Evolutionary conservation across 768 basidiomycete species (phyloP), one percentile per base, ranked within the genome.

Genomic region (Exsudoporus frostii): DNA sequence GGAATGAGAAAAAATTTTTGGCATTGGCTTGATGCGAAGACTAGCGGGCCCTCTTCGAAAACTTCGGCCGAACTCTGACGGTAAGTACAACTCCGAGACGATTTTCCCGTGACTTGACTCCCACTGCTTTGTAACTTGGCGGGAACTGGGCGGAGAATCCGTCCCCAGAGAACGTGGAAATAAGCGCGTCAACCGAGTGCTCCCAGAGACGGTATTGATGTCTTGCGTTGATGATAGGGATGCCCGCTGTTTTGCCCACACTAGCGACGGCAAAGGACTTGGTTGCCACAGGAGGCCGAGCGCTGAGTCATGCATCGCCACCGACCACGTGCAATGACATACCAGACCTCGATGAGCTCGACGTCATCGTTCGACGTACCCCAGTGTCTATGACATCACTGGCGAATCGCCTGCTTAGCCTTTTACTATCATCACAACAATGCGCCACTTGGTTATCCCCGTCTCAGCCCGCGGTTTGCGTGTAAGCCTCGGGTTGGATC

Each of bases 351-450:
- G n/a, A n/a, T n/a, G n/a, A n/a, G n/a, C n/a, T n/a, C n/a, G 6
- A 55, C 45, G 43, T 55, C 53, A 55, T 41, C 22, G 1, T 39
- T 38, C 7, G 8, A 27, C 27, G 27, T 27, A 17, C 7, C 3
- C 20, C 39, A 40, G 14, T 40, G 15, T 29, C 22, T 27, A 52
- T 58, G 56, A 58, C 56, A 52, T 58, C 57, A 58, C 29, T n/a
- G 6, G n/a, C 27, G 27, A 29, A 29, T 30, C 9, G 29, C 29
- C 25, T 19, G 24, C 1, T 24, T 4, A 14, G 41, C 10, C 43
- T 11, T n/a, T n/a, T n/a, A n/a, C n/a, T 29, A 39, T 20, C 48
- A 25, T 15, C 15, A 19, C 36, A 33, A 37, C 37, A 20, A 55
- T 53, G 57, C 40, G 40, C 22, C 41, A 7, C 13, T 7, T 42